Base-by-base conservation (phyloP, 495 filamentous ascomycete genomes). In the Penicillium manginii region DNA sequence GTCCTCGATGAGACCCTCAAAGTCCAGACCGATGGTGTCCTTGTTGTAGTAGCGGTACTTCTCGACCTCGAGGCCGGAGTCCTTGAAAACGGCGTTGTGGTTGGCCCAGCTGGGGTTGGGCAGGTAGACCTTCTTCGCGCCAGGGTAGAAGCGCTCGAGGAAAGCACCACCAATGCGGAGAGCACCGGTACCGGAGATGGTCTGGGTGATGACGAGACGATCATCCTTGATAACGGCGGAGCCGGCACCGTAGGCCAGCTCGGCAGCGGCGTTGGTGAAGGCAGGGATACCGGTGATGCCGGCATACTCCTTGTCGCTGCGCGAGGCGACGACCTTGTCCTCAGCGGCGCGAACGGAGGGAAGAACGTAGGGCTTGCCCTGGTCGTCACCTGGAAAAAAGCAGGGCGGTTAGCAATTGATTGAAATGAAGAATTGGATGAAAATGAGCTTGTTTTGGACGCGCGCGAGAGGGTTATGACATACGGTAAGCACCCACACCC, bases 1-100 rank as follows among this genome's bases (percentile, higher is more conserved):
- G 74, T 98, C 94, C 63, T 80, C 87, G 42, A 98, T 66, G 83
- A 98, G 83, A 65, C 94, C 94, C 62, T 96, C 91, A 69, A 97
- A 97, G 81, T 98, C 94, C 50, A 98, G 86, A 35, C 94, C 93
- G 71, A 97, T 97, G 67, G 93, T 97, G 70, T 96, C 88, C 83
- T 97, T 96, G 84, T 97, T 91, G 83, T 98, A 98, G 86, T 98
- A 98, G 64, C 91, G 82, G 83, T 98, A 98, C 79, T 90, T 91
- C 76, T 90, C 87, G 49, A 97, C 91, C 78, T 91, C 84, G 53
- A 98, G 83, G 35, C 91, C 88, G 18, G 91, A 90, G 78, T 98
- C 94, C 74, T 85, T 89, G 86, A 98, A 97, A 70, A 98, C 90
- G 60, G 93, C 92, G 66, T 84, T 88, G 81, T 98, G 94, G 84